Evolutionary conservation across 2,329 filamentous ascomycete genomes (phyloP), one percentile per base, ranked within the genome.

Genomic region (Metarhizium anisopliae): DNA sequence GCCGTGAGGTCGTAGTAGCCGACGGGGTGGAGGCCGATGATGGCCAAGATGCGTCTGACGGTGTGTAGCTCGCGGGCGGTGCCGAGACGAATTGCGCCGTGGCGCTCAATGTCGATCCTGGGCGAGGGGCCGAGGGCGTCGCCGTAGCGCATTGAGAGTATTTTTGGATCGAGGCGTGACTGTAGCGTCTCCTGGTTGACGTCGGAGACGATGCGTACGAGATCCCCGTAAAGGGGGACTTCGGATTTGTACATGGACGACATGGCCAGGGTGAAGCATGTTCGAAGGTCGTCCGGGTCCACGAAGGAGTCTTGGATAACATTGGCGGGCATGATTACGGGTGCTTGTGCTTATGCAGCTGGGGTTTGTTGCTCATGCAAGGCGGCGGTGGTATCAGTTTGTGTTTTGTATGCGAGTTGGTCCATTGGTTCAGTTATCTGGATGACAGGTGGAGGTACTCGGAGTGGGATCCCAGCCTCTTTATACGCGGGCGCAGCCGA

Each of bases 21-120:
- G 25, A 25, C 25, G 25, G 25, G 25, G 25, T 25, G 25, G 3
- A 80, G 74, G 2, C 72, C 75, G 52, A 80, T 64, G 7, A 78
- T 54, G 1, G 67, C 67, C 56, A 80, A 78, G 51, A 80, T 64
- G 25, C 75, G 70, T 3, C 67, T 58, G 47, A 77, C 69, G 63
- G 25, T 25, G 25, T 25, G 25, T 14, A 79, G 64, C 56, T 79
- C 77, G 7, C 69, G 54, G 0, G 67, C 52, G 0, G 72, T 77
- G 4, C 76, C 76, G 2, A 79, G 68, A 0, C 76, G 68, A 35
- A 79, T 77, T 18, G 77, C 77, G 5, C 76, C 77, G 54, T 79
- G 76, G 25, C 69, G 61, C 40, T 67, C 65, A 2, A 67, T 51
- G 25, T 62, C 59, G 7, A 63, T 54, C 7, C 62, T 45, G 4